Evolutionary conservation across 495 filamentous ascomycete species (phyloP).

Genomic region (Podospora didyma): DNA sequence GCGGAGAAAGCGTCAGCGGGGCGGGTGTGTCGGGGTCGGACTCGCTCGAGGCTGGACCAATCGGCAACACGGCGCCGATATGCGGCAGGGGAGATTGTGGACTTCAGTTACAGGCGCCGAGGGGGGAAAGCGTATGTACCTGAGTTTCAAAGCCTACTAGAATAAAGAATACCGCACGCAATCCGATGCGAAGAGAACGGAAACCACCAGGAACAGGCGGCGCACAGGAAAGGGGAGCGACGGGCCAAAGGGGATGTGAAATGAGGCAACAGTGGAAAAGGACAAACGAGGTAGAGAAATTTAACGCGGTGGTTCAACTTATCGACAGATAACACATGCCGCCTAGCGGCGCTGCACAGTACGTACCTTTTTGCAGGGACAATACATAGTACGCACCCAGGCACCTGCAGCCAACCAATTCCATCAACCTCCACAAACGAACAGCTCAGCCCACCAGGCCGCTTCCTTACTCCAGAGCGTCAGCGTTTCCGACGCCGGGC

Average conservation of each 20-base stretch:
- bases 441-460: no score
- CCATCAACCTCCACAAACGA: no score
- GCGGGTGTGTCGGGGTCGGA: no score
- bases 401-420: no score
- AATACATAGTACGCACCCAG: background rate
- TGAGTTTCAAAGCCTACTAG: no score
- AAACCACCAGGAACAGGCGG: background rate
- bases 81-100: no score
- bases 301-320: slow-evolving; percentile 10
- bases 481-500: background rate
- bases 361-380: background rate
- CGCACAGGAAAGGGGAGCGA: slow-evolving; percentile 1
- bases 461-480: background rate
- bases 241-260: background rate
- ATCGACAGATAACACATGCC: slow-evolving; percentile 20
- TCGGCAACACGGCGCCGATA: background rate
- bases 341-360: background rate
- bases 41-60: background rate
- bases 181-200: slow-evolving; percentile 2
- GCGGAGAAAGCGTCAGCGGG: no score
- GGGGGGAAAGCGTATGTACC: no score
- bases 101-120: no score
- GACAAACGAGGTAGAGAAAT: slow-evolving; percentile 7
- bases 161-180: background rate
- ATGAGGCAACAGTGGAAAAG: slow-evolving; percentile 3